Evolutionary conservation across 257 asterid genomes (phyloP).

Genomic region (Solanum bulbocastanum): DNA sequence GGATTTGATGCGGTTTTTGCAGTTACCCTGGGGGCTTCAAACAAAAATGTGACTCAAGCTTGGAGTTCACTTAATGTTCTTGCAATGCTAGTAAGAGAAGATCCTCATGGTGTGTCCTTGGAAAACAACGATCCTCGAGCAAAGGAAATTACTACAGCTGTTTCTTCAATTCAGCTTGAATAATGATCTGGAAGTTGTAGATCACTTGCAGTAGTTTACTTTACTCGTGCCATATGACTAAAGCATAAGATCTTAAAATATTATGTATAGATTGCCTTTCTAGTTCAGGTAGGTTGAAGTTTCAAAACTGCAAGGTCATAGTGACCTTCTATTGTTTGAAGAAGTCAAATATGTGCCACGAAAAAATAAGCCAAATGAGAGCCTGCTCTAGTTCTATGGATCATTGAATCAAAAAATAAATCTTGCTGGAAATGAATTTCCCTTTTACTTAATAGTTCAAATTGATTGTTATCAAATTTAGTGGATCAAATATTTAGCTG

Average conservation of each 20-base stretch:
- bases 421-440: neutral
- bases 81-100: slow-evolving; percentile 79
- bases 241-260: neutral
- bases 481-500: neutral
- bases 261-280: neutral
- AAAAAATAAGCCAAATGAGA: neutral
- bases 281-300: neutral
- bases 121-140: slow-evolving; percentile 74
- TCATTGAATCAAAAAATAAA: neutral
- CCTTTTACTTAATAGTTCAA: neutral
- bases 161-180: slow-evolving; percentile 52
- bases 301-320: neutral
- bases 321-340: neutral
- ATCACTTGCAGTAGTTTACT: neutral
- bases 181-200: neutral
- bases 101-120: slow-evolving; percentile 70
- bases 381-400: neutral
- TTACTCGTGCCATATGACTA: neutral
- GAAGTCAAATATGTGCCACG: neutral
- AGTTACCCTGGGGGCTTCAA: slow-evolving; percentile 56
- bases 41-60: slow-evolving; percentile 36
- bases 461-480: neutral
- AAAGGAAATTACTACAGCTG: slow-evolving; percentile 29
- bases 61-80: slow-evolving; percentile 83
- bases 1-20: slow-evolving; percentile 96